These are phyloP conservation scores for Rhododendron vialii DNA, from an alignment of 148 eudicot genomes.

Conservation along the genomic window DNA sequence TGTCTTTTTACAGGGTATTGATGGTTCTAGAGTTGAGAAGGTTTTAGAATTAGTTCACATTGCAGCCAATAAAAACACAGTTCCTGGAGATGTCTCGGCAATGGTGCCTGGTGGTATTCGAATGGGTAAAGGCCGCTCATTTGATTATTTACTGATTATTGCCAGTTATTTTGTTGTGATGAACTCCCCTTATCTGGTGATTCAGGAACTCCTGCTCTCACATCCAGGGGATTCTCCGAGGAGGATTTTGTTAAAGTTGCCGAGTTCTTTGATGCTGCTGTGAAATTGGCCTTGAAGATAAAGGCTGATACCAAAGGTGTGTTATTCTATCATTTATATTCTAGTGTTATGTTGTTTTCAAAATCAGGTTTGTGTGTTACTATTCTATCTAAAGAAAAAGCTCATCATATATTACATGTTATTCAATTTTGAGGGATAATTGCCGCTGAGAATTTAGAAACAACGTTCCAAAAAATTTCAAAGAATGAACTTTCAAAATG, in stretches of 20 bases:
- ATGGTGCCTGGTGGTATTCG: constrained; percentile 99
- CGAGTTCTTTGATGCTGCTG: constrained; percentile 86
- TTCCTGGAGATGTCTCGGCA: constrained; percentile 99
- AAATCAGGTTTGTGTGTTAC: not conserved
- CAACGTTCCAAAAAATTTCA: not conserved
- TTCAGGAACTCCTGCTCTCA: constrained; percentile 93
- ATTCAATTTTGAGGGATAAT: not conserved
- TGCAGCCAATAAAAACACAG: constrained; percentile 98
- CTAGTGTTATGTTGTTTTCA: not conserved
- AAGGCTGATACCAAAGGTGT: constrained; percentile 81
- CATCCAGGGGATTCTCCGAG: constrained; percentile 91
- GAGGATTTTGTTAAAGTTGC: constrained; percentile 96
- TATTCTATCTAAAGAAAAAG: not conserved
- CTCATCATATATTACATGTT: not conserved
- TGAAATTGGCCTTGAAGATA: constrained; percentile 75
- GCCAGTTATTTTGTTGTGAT: not conserved
- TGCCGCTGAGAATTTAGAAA: not conserved
- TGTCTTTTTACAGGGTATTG: constrained; percentile 71
- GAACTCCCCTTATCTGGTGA: constrained; percentile 5
- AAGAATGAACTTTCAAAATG: not conserved
- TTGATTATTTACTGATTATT: not conserved
- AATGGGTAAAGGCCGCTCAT: constrained; percentile 58
- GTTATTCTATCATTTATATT: not conserved
- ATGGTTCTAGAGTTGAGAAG: constrained; percentile 99
- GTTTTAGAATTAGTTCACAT: constrained; percentile 92